Conservation (phyloP, 345 rosid species). For the Schrenkiella parvula region DNA sequence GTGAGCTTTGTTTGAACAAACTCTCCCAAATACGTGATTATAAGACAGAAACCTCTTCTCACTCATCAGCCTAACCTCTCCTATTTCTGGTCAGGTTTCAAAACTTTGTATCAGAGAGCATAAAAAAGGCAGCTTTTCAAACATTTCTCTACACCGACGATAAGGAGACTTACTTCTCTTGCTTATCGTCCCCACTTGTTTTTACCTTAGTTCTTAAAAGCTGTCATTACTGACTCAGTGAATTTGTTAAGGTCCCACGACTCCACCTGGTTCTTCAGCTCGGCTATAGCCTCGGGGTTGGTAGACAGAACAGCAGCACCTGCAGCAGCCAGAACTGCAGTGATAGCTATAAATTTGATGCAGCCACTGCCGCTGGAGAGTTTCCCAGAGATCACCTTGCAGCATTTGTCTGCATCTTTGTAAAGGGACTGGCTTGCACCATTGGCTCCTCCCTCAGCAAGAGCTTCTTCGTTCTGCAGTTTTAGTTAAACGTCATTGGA, state of each 20-base stretch:
- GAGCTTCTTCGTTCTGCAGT: constrained; percentile 52
- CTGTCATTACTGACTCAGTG: neutral
- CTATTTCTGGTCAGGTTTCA: neutral
- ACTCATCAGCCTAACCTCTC: neutral
- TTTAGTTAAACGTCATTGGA: neutral
- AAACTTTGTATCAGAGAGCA: neutral
- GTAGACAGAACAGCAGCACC: constrained; percentile 17
- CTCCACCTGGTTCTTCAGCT: constrained; percentile 19
- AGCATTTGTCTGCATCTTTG: constrained; percentile 47
- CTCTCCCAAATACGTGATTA: neutral
- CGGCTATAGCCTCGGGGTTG: neutral
- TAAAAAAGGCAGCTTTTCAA: neutral
- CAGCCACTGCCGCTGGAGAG: constrained; percentile 42
- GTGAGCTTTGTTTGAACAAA: neutral
- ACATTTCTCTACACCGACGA: constrained; percentile 9
- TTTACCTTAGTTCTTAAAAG: constrained; percentile 6
- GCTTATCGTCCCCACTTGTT: constrained; percentile 2
- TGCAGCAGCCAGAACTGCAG: constrained; percentile 42
- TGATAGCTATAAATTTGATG: constrained; percentile 40
- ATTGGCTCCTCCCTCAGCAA: constrained; percentile 32
- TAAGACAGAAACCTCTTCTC: neutral
- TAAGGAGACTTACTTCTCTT: constrained; percentile 18
- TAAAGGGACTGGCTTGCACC: constrained; percentile 30
- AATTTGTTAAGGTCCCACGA: constrained; percentile 19
- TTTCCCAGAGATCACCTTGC: constrained; percentile 41